Base-by-base conservation (phyloP, 805 yeast species). In the Zygoascus tannicola region DNA sequence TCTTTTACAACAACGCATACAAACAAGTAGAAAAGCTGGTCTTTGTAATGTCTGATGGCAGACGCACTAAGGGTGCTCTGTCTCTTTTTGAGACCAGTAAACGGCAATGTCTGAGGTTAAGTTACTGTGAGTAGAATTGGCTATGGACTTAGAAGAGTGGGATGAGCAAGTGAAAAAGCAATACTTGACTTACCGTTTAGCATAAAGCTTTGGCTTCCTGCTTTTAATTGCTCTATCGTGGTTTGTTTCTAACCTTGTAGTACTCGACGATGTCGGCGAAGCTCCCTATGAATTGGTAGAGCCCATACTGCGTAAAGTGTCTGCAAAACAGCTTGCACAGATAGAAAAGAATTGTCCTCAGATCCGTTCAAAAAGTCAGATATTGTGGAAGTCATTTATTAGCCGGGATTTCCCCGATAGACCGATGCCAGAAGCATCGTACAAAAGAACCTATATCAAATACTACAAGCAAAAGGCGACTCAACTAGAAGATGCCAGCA, bases 401-500 rank as follows among this genome's bases (percentile, higher is more conserved):
- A 26, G 33, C 2, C 47, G 55, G 7, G 66, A 62, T 20, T 67
- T 68, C 43, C 48, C 57, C 5, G 63, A 59, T 38, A 48, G 62
- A 7, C 60, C 55, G 2, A 15, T 57, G 15, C 67, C 67, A 2
- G 35, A 36, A 3, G 26, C 41, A 7, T 33, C 53, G 14, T 60
- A 45, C 48, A 48, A 62, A 5, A 41, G 50, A n/a, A 45, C 59
- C 2, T 67, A 62, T 38, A 32, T 28, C 20, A 41, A 41, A 49
- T 59, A 44, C 42, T 47, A 18, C 47, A 62, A 51, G 48, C 75
- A 69, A 44, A 75, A 70, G 40, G 69, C 73, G 41, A 68, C 67
- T 2, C 74, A 67, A 47, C 50, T 71, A 45, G 69, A 67, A 38
- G 64, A 66, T 8, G 74, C 70, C 41, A 68, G 73, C 42, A 61